A percentile compares a stretch with the other conserved stretches of the same genome.
Evolutionary conservation across 495 filamentous ascomycete genomes (phyloP).

Genomic region (Aspergillus ostianus): DNA sequence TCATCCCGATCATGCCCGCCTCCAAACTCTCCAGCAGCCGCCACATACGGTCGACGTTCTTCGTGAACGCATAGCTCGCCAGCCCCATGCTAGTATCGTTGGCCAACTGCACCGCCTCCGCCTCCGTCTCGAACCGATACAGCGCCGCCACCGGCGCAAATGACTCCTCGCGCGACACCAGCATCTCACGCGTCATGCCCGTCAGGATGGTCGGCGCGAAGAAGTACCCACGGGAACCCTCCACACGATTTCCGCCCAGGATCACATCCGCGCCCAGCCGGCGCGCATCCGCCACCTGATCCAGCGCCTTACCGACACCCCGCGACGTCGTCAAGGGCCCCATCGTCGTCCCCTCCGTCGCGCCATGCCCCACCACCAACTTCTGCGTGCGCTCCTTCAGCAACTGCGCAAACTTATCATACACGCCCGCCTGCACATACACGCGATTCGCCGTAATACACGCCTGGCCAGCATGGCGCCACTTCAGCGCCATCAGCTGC

Average conservation of each 20-base stretch:
- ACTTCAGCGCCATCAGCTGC: conserved; percentile 61
- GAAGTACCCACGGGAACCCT: conserved; percentile 59
- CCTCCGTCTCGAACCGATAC: conserved; percentile 68
- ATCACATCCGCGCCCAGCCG: conserved; percentile 57
- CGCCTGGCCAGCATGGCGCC: conserved; percentile 68
- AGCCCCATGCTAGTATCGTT: conserved; percentile 71
- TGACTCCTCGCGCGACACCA: conserved; percentile 65
- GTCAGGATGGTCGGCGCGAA: conserved; percentile 70
- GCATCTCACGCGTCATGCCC: conserved; percentile 60
- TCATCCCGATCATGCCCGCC: conserved; percentile 74
- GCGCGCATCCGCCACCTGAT: conserved; percentile 63
- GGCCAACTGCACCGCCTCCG: conserved; percentile 60
- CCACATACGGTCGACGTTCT: conserved; percentile 71
- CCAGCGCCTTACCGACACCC: conserved; percentile 60
- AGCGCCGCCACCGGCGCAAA: conserved; percentile 69
- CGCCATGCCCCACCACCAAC: conserved; percentile 66
- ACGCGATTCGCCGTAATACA: conserved; percentile 74
- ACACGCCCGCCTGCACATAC: conserved; percentile 62
- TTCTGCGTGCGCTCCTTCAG: conserved; percentile 53
- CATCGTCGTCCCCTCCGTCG: conserved; percentile 57
- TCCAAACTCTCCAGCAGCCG: conserved; percentile 70
- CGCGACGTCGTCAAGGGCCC: conserved; percentile 65
- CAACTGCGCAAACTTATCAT: conserved; percentile 51
- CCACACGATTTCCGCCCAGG: conserved; percentile 54
- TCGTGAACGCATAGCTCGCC: conserved; percentile 71